Base-by-base conservation (phyloP, 495 filamentous ascomycete species). In the Xylaria cubensis region DNA sequence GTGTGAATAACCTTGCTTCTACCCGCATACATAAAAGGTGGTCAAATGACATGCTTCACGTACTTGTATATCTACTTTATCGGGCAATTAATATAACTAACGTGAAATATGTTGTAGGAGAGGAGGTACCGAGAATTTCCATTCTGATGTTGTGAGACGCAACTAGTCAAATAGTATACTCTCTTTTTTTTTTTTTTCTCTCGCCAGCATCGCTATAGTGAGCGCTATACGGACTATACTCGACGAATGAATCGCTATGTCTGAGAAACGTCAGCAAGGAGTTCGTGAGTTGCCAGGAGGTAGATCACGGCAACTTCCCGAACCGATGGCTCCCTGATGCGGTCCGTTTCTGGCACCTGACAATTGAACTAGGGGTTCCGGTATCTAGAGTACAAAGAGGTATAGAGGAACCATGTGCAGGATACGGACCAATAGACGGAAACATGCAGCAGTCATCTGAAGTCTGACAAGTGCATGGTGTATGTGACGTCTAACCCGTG, bases 271-370 rank as follows among this genome's bases (percentile, higher is more conserved):
- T 70, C 56, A 44, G 48, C 21, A 56, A 46, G 48, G 44, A 42
- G 48, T 55, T 64, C 46, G 48, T 19, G 44, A 48, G 59, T 44
- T 34, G 26, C 24, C 24, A 56, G 17, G 24, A 44, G 61, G 39
- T 48, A 50, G 51, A 63, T 74, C 72, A 74, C 77, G 77, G 75
- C 71, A 79, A 77, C 64, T 77, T 61, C 44, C 34, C 69, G 55
- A 72, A 72, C 75, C 77, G 77, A 76, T 53, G 29, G 70, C 77
- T 74, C 74, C 77, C 76, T 79, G 75, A 77, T 76, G 74, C 73
- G 75, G 50, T 55, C 32, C 21, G 71, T 77, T 69, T 72, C 62
- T 64, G 70, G 73, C 77, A 72, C 71, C 55, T 69, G 72, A 75
- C 77, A 73, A 74, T 73, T 73, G 62, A 71, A 39, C 69, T 15